Conservation (phyloP, 345 rosid genomes). For the Citrus unshiu region DNA sequence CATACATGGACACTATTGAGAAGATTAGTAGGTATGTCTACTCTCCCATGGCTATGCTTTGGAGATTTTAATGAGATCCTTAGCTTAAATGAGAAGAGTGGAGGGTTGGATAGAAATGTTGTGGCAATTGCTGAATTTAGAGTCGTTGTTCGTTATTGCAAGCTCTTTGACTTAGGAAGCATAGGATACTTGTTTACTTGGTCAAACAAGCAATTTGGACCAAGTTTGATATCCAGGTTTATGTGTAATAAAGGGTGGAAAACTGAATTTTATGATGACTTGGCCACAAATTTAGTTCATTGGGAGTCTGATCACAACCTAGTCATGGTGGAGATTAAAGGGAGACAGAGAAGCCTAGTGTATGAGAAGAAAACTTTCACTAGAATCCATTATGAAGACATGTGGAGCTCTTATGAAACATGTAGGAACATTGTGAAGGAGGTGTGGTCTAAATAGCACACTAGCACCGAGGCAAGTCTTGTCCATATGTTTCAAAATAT, state of each 20-base stretch:
- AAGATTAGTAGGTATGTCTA: too few relatives aligned
- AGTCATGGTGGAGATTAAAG: too few relatives aligned
- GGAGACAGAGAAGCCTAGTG: neutral
- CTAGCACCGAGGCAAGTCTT: too few relatives aligned
- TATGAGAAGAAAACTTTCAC: too few relatives aligned
- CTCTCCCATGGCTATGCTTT: too few relatives aligned
- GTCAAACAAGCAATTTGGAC: neutral
- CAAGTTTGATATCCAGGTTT: neutral
- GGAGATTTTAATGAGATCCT: neutral
- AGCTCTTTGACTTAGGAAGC: neutral
- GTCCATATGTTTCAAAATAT: too few relatives aligned
- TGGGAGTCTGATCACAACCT: too few relatives aligned
- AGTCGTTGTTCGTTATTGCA: fast-evolving
- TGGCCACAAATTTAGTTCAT: too few relatives aligned
- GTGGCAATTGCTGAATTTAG: neutral
- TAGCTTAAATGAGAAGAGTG: neutral
- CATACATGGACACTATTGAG: neutral
- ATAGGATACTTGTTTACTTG: neutral
- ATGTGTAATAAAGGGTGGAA: neutral
- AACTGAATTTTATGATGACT: too few relatives aligned
- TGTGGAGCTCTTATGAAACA: too few relatives aligned
- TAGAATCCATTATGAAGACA: neutral
- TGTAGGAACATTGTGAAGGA: too few relatives aligned
- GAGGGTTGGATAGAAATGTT: neutral
- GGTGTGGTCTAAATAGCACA: neutral